Evolutionary conservation across 2,329 filamentous ascomycete species (phyloP).

Genomic region (Golovinomyces cichoracearum): DNA sequence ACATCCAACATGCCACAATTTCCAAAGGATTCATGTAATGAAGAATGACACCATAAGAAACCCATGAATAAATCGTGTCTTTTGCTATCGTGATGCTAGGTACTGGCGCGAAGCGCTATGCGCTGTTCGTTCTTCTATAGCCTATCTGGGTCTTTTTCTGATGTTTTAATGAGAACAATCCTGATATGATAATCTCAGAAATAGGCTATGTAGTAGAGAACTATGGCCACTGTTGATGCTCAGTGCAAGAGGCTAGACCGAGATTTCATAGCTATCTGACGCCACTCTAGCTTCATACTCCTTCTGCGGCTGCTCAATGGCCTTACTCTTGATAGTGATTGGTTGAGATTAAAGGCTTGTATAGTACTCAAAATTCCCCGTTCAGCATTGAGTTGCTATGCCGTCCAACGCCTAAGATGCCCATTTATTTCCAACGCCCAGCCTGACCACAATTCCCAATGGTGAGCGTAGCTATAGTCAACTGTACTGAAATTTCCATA

Average conservation of each 20-base stretch:
- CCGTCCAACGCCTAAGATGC: background rate
- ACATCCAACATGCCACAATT: background rate
- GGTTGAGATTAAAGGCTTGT: background rate
- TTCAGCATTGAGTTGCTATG: background rate
- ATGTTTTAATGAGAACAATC: conserved; percentile 43
- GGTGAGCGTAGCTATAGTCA: background rate
- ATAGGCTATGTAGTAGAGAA: conserved; percentile 29
- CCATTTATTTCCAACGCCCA: background rate
- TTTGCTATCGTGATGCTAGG: conserved; percentile 60
- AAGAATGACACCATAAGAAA: conserved; percentile 16
- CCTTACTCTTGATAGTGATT: background rate
- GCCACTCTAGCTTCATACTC: conserved; percentile 2
- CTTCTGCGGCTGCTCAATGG: background rate
- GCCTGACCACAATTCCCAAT: background rate
- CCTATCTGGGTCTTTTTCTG: conserved; percentile 16
- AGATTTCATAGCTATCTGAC: conserved; percentile 4
- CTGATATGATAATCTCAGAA: conserved; percentile 45
- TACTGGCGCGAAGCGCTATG: conserved; percentile 36
- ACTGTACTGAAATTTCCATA: no score
- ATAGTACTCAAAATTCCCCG: background rate
- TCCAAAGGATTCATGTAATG: conserved; percentile 12
- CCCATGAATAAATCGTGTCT: conserved; percentile 20
- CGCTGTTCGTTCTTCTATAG: conserved; percentile 28
- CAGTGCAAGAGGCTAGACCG: conserved; percentile 12
- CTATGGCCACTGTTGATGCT: conserved; percentile 15